These are phyloP conservation scores for Arabis alpina DNA, from an alignment of 345 rosid genomes.

Conservation along the genomic window DNA sequence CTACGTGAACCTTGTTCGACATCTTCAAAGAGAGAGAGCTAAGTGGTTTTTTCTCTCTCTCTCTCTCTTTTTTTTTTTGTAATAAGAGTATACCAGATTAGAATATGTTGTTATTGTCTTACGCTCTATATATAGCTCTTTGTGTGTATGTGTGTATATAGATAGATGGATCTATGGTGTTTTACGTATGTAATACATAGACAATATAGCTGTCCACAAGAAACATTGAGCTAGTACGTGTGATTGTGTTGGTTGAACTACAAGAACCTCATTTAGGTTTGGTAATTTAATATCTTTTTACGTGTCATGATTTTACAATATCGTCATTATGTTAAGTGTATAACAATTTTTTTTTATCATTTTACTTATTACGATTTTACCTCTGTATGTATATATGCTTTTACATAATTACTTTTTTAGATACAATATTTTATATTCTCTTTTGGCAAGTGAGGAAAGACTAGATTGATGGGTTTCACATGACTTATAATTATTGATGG, in stretches of 20 bases:
- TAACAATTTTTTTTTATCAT: background rate
- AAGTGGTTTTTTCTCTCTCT: conserved; percentile 2
- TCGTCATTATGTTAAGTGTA: background rate
- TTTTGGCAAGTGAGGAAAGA: conserved; percentile 33
- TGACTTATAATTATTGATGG: conserved; percentile 35
- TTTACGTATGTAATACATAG: conserved; percentile 18
- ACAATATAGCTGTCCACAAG: conserved; percentile 11
- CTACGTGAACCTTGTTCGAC: conserved; percentile 42
- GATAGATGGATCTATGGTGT: conserved; percentile 23
- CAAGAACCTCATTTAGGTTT: conserved; percentile 24
- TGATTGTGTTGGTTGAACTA: conserved; percentile 38
- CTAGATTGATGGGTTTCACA: conserved; percentile 41
- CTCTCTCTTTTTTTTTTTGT: background rate
- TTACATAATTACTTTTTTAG: conserved; percentile 3
- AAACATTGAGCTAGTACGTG: conserved; percentile 25
- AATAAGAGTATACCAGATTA: conserved; percentile 25
- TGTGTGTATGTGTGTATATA: conserved; percentile 13
- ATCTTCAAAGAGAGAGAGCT: conserved; percentile 26
- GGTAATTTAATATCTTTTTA: background rate
- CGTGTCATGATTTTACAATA: conserved; percentile 12
- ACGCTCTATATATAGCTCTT: conserved; percentile 29
- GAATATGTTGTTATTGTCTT: conserved; percentile 20
- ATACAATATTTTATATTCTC: conserved; percentile 27
- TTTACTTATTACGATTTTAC: background rate
- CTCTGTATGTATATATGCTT: background rate